Evolutionary conservation across 2,329 filamentous ascomycete species (phyloP), one percentile per base, ranked within the genome.

Genomic region (Aspergillus sp.): DNA sequence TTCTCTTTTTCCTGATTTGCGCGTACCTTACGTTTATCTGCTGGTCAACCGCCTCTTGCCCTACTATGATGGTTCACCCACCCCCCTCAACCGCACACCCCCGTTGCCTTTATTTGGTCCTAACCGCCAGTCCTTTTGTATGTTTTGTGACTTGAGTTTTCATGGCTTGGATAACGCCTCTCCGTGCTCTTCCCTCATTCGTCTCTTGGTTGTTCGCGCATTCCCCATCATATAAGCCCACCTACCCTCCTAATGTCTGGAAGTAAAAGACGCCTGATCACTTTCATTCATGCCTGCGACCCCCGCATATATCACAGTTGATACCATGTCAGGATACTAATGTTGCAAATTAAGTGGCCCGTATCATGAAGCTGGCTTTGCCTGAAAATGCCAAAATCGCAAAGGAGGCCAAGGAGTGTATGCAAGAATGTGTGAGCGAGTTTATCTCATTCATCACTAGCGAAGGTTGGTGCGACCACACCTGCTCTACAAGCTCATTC

Each of bases 371-470:
- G 80, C 90, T 92, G 71, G 95, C 95, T 6, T 84, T 99, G 52
- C 95, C 95, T 54, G 95, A 99, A 67, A 99, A 99, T 74, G 95
- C 95, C 68, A 99, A 99, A 81, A 99, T 99, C 63, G 93, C 93
- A 62, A 99, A 99, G 76, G 95, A 99, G 76, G 95, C 95, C 58
- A 99, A 99, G 78, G 95, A 99, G 77, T 99, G 95, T 80, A 98
- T 99, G 95, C 95, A 99, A 78, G 95, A 99, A 79, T 99, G 95
- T 75, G 95, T 99, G 61, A 97, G 93, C 87, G 95, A 99, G 81
- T 99, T 99, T 79, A 99, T 99, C 82, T 96, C 92, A 6, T 99
- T 99, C 83, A 98, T 99, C 75, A 99, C 95, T 38, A 98, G 94
- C 77, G 95, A 99, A 85, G 95, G 95, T 96, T 78, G 74, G 90